Conservation (phyloP, 345 rosid species). For the Hirschfeldia incana region DNA sequence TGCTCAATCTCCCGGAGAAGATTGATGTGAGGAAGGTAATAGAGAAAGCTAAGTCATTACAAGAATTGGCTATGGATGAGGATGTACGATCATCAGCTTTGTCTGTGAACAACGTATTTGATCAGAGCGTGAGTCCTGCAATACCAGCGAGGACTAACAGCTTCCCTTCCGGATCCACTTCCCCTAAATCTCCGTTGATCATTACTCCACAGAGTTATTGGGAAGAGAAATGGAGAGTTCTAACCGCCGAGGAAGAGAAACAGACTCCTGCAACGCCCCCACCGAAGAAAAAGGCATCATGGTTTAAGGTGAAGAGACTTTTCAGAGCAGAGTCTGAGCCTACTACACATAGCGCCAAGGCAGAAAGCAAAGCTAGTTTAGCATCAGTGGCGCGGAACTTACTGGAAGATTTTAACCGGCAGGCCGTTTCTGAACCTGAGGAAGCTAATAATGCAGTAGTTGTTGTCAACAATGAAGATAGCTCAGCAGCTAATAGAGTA, state of each 20-base stretch:
- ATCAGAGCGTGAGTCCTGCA: slow-evolving; percentile 34
- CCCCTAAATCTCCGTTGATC: slow-evolving; percentile 62
- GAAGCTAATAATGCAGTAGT: slow-evolving; percentile 24
- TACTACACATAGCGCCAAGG: slow-evolving; percentile 47
- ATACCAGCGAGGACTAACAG: slow-evolving; percentile 49
- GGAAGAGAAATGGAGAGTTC: slow-evolving; percentile 92
- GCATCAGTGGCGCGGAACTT: slow-evolving; percentile 61
- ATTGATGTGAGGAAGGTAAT: slow-evolving; percentile 61
- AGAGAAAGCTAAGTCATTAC: slow-evolving; percentile 75
- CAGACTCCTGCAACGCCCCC: slow-evolving; percentile 27
- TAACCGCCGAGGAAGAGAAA: slow-evolving; percentile 71
- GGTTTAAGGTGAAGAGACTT: slow-evolving; percentile 69
- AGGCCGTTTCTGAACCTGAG: slow-evolving; percentile 50
- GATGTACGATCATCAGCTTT: slow-evolving; percentile 40
- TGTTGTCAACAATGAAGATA: slow-evolving; percentile 22
- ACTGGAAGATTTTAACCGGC: slow-evolving; percentile 69
- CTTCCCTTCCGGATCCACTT: slow-evolving; percentile 54
- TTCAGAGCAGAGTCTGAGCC: slow-evolving; percentile 82
- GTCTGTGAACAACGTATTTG: slow-evolving; percentile 21
- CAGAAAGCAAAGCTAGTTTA: slow-evolving; percentile 39
- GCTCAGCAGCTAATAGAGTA: slow-evolving; percentile 3
- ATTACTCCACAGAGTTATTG: slow-evolving; percentile 80
- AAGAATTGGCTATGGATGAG: slow-evolving; percentile 57
- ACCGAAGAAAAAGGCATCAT: slow-evolving; percentile 65
- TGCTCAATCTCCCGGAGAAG: slow-evolving; percentile 78